phyloP scores from a whole-genome alignment of 2,329 filamentous ascomycete genomes.

The Botrytis byssoidea region DNA sequence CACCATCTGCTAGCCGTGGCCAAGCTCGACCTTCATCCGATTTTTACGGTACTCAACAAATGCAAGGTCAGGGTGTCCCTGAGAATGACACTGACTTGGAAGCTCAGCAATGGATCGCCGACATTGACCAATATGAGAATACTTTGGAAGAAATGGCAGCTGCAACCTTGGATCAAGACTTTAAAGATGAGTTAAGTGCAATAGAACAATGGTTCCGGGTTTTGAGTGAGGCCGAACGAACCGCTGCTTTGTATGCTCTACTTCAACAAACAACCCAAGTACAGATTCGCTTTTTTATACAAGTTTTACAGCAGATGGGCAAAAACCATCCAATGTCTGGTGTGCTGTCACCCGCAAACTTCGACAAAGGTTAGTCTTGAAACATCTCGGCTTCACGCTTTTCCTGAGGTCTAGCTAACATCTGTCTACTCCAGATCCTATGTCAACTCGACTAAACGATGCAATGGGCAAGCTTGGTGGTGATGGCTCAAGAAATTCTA shows the following conservation, averaged over 20 bases:
- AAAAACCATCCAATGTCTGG: constrained; percentile 97
- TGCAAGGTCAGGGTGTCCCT: constrained; percentile 62
- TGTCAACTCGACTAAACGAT: constrained; percentile 94
- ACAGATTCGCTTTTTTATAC: constrained; percentile 98
- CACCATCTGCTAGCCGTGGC: constrained; percentile 57
- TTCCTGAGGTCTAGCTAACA: constrained; percentile 21
- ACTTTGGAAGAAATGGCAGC: constrained; percentile 98
- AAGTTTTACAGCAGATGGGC: constrained; percentile 97
- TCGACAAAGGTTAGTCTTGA: constrained; percentile 77
- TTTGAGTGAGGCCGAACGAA: constrained; percentile 92
- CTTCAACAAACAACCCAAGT: constrained; percentile 98
- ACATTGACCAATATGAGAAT: constrained; percentile 99
- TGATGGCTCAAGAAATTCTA: constrained; percentile 81
- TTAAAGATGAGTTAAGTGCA: constrained; percentile 97
- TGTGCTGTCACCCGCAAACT: constrained; percentile 89
- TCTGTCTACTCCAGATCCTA: constrained; percentile 67
- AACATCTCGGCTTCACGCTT: background rate
- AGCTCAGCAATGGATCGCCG: constrained; percentile 97
- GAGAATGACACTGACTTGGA: constrained; percentile 87
- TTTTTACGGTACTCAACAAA: constrained; percentile 76
- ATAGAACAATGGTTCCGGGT: constrained; percentile 99
- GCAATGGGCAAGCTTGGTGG: constrained; percentile 95
- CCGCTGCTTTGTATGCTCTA: constrained; percentile 89
- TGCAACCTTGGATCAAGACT: constrained; percentile 97
- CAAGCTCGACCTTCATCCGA: constrained; percentile 94